A percentile compares a stretch with the other conserved stretches of the same genome.
Conservation (phyloP, 306 rosid genomes). For the Quercus gilva region DNA sequence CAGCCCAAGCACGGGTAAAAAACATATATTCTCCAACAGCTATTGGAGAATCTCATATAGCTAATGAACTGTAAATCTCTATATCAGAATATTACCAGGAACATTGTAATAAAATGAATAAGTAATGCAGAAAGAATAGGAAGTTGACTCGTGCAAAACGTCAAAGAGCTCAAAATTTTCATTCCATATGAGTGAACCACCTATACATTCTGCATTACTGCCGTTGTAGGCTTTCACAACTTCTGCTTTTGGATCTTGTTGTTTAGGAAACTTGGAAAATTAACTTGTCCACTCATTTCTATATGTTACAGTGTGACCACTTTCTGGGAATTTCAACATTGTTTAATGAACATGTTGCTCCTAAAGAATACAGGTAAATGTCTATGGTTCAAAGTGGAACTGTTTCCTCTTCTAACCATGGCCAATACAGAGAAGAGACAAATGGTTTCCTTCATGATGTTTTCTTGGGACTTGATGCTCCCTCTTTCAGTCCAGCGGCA, state of each 20-base stretch:
- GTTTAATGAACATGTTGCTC: not conserved
- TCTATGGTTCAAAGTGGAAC: slow-evolving; percentile 2
- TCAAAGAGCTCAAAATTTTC: slow-evolving; percentile 7
- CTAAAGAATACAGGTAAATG: slow-evolving; percentile 7
- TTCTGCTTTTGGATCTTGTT: not conserved
- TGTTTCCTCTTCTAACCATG: no score
- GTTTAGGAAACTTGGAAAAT: slow-evolving; percentile 4
- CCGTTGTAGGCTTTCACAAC: not conserved
- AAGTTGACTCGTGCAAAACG: not conserved
- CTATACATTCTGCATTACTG: not conserved
- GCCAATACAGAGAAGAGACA: not conserved
- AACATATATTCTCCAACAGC: slow-evolving; percentile 14
- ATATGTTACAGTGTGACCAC: not conserved
- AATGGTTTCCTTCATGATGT: not conserved
- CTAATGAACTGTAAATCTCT: slow-evolving; percentile 4
- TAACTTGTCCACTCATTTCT: slow-evolving; percentile 4
- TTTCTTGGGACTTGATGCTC: slow-evolving; percentile 2
- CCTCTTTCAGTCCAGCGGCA: slow-evolving; percentile 22
- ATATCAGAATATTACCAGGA: slow-evolving; percentile 1
- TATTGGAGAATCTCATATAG: not conserved
- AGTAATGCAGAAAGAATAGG: no score
- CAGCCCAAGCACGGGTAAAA: slow-evolving; percentile 42
- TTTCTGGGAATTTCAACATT: not conserved
- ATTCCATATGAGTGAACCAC: not conserved
- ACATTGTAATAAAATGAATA: slow-evolving; percentile 16